Conservation (phyloP, 148 eudicot genomes). For the Persicaria maculosa region DNA sequence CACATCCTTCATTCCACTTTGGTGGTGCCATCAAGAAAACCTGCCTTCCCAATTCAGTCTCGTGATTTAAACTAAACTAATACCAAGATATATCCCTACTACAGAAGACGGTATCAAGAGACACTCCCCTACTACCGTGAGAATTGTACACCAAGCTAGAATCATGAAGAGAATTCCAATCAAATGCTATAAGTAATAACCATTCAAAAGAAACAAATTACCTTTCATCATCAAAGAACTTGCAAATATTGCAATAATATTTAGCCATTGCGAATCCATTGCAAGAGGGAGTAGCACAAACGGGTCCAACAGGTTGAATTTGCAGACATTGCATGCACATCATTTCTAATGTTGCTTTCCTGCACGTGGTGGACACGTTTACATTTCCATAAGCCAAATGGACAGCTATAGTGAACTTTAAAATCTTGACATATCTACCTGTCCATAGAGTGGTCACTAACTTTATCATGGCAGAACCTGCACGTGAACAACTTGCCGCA, state of each 20-base stretch:
- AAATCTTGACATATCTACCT: slow-evolving; percentile 34
- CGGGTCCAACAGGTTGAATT: slow-evolving; percentile 81
- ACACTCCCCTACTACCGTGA: not conserved
- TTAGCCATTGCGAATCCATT: slow-evolving; percentile 70
- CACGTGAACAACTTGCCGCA: slow-evolving; percentile 84
- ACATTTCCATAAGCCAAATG: not conserved
- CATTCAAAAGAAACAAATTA: slow-evolving; percentile 13
- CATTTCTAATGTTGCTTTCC: slow-evolving; percentile 95
- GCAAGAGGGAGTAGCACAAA: slow-evolving; percentile 77
- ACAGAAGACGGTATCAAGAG: not conserved
- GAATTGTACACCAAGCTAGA: not conserved
- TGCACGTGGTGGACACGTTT: slow-evolving; percentile 19
- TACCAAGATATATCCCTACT: not conserved
- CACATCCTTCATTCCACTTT: not conserved
- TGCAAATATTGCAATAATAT: slow-evolving; percentile 83
- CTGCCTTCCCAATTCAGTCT: not conserved
- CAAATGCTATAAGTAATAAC: not conserved
- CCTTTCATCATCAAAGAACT: slow-evolving; percentile 96
- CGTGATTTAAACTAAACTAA: not conserved
- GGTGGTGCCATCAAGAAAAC: not conserved
- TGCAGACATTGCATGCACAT: slow-evolving; percentile 88
- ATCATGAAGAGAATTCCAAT: not conserved
- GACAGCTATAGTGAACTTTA: not conserved
- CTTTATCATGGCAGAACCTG: slow-evolving; percentile 94
- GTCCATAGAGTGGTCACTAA: slow-evolving; percentile 96